These are phyloP conservation scores for Limtongia smithiae DNA, from an alignment of 805 yeast genomes.

Conservation along the genomic window DNA sequence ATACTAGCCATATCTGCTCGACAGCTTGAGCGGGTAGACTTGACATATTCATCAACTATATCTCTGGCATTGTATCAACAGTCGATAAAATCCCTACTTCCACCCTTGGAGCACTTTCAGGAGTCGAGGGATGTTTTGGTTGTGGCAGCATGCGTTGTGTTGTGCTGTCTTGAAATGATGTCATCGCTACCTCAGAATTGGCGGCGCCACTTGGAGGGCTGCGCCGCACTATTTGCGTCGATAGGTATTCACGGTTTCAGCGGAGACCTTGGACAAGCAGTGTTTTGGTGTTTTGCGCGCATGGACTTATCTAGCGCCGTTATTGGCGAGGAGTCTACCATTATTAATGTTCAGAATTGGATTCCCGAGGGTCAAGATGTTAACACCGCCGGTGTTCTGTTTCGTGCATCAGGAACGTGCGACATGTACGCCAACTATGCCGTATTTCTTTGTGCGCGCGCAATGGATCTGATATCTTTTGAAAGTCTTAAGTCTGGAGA, in stretches of 20 bases:
- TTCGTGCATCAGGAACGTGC: constrained; percentile 29
- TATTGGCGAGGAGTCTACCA: constrained; percentile 41
- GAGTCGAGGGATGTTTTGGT: constrained; percentile 31
- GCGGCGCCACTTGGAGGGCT: constrained; percentile 43
- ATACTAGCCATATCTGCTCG: constrained; percentile 39
- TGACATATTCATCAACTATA: constrained; percentile 32
- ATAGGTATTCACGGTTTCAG: constrained; percentile 42
- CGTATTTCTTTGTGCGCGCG: constrained; percentile 41
- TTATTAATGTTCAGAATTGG: constrained; percentile 40
- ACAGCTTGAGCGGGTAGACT: constrained; percentile 36
- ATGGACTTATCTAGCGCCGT: constrained; percentile 43
- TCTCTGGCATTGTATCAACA: constrained; percentile 33
- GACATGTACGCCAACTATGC: constrained; percentile 44
- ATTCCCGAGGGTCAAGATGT: constrained; percentile 31
- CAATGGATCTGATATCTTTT: constrained; percentile 38
- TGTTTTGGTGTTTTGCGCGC: constrained; percentile 47
- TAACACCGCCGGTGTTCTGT: constrained; percentile 4
- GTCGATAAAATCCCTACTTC: constrained; percentile 8
- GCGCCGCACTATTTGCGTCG: constrained; percentile 41
- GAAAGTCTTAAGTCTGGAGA: constrained; percentile 24
- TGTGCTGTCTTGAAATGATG: constrained; percentile 46
- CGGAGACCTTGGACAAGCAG: constrained; percentile 38
- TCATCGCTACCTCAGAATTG: constrained; percentile 41
- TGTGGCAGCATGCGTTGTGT: constrained; percentile 42
- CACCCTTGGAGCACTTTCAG: constrained; percentile 5